phyloP scores from a whole-genome alignment of 1,284 basidiomycete genomes.

The Rhodotorula sp. region DNA sequence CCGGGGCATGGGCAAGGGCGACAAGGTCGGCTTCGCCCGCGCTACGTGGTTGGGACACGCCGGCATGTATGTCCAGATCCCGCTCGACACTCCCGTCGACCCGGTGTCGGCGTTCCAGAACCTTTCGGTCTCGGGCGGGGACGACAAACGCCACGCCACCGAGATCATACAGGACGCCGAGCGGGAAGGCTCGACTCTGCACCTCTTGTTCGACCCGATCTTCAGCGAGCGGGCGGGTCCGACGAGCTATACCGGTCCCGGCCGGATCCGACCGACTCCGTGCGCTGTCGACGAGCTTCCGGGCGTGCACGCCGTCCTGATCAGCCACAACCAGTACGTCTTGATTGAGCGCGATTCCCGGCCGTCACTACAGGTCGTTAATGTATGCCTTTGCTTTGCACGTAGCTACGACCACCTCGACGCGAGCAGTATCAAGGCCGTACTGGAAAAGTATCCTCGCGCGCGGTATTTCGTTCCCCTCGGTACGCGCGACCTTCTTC shows the following conservation, averaged over 20 bases:
- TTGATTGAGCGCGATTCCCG: no score
- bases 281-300: conserved; percentile 44
- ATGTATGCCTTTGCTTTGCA: not conserved
- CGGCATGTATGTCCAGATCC: conserved; percentile 31
- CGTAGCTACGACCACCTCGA: conserved; percentile 47
- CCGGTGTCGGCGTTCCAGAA: not conserved
- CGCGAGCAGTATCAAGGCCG: conserved; percentile 29
- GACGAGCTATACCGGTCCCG: conserved; percentile 42
- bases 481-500: conserved; percentile 25
- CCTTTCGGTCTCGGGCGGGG: not conserved
- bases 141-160: conserved; percentile 1
- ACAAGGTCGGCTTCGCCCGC: conserved; percentile 21
- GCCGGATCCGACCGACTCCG: conserved; percentile 36
- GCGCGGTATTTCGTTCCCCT: conserved; percentile 44
- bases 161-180: not conserved
- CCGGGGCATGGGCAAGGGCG: conserved; percentile 23
- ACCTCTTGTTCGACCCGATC: conserved; percentile 45
- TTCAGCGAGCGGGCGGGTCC: conserved; percentile 44
- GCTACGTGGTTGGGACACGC: conserved; percentile 45
- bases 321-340: conserved; percentile 46
- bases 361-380: fast-evolving
- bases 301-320: conserved; percentile 41
- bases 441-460: conserved; percentile 35
- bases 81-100: conserved; percentile 16
- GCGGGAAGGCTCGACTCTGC: conserved; percentile 20